Percentiles rank a stretch among this genome's conserved stretches.
phyloP scores from a whole-genome alignment of 805 yeast species.

The Yamadazyma phyllophila region DNA sequence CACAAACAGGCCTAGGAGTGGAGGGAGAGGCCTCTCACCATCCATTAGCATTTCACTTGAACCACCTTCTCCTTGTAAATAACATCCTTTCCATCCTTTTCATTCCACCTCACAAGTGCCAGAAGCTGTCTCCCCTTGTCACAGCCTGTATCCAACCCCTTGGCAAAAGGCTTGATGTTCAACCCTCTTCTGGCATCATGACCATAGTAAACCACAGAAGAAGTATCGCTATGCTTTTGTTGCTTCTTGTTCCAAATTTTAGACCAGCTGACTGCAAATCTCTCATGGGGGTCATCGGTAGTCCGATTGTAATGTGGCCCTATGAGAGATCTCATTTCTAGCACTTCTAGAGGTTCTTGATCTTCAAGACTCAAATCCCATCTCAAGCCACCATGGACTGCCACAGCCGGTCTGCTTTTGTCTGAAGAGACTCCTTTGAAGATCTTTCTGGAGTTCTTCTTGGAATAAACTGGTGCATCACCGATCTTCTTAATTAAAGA shows the following conservation, averaged over 20 bases:
- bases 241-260: conserved; percentile 52
- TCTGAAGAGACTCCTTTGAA: conserved; percentile 20
- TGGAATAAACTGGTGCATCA: conserved; percentile 45
- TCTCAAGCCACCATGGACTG: conserved; percentile 80
- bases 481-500: conserved; percentile 66
- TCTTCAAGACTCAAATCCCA: conserved; percentile 59
- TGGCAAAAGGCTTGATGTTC: conserved; percentile 58
- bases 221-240: conserved; percentile 27
- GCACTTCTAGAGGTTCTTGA: conserved; percentile 60
- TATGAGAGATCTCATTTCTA: conserved; percentile 67
- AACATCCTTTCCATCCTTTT: conserved; percentile 13
- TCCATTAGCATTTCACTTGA: conserved; percentile 18
- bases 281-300: conserved; percentile 44
- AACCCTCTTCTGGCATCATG: conserved; percentile 85
- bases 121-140: conserved; percentile 68
- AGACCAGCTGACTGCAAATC: conserved; percentile 52
- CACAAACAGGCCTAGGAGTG: too few species aligned
- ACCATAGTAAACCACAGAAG: conserved; percentile 66
- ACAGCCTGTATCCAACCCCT: conserved; percentile 84
- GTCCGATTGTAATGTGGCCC: conserved; percentile 62
- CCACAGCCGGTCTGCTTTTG: conserved; percentile 39
- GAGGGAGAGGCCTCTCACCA: too few species aligned
- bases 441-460: conserved; percentile 20
- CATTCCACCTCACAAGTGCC: conserved; percentile 53
- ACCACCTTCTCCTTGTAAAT: conserved; percentile 23